These are phyloP conservation scores for Pseudonitzschia multiseries DNA, from an alignment of 108 stramenopile genomes.

Conservation along the genomic window DNA sequence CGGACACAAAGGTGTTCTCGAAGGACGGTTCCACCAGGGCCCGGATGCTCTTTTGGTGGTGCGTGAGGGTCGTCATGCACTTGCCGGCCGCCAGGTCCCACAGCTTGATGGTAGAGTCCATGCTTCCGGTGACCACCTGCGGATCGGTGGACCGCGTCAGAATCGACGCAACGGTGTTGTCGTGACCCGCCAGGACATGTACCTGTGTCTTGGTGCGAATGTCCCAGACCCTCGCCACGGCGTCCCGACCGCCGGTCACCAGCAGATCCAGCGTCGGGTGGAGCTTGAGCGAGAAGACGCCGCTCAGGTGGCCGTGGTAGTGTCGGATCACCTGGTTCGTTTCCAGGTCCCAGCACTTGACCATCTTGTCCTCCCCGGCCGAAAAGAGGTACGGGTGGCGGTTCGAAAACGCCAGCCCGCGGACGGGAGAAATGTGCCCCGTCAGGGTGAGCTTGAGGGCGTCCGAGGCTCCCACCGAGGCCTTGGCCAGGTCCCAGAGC, in stretches of 20 bases:
- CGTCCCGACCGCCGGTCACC: constrained; percentile 98
- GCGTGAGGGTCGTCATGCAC: constrained; percentile 95
- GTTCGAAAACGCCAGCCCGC: constrained; percentile 91
- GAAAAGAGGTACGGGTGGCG: constrained; percentile 97
- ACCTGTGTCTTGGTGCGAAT: constrained; percentile 95
- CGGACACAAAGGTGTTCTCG: constrained; percentile 95
- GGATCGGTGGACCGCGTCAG: constrained; percentile 94
- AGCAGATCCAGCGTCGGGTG: constrained; percentile 98
- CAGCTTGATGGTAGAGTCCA: constrained; percentile 95
- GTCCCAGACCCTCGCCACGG: constrained; percentile 98
- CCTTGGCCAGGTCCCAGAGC: constrained; percentile 97
- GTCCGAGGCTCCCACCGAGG: constrained; percentile 86
- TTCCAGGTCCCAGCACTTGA: constrained; percentile 99
- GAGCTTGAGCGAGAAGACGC: constrained; percentile 90
- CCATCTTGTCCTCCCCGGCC: constrained; percentile 97
- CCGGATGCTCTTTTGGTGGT: constrained; percentile 97
- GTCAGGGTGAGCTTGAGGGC: constrained; percentile 96
- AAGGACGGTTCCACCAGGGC: constrained; percentile 83
- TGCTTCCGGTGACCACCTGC: constrained; percentile 95
- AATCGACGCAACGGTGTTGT: constrained; percentile 89
- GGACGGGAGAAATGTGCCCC: constrained; percentile 95
- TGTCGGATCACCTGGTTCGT: constrained; percentile 98
- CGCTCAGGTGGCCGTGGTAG: constrained; percentile 98
- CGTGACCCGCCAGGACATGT: constrained; percentile 93
- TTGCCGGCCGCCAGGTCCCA: constrained; percentile 99